Percentiles rank a stretch among this genome's conserved stretches.
Evolutionary conservation across 2,329 filamentous ascomycete species (phyloP).

Genomic region (Leptodontidium sp.): DNA sequence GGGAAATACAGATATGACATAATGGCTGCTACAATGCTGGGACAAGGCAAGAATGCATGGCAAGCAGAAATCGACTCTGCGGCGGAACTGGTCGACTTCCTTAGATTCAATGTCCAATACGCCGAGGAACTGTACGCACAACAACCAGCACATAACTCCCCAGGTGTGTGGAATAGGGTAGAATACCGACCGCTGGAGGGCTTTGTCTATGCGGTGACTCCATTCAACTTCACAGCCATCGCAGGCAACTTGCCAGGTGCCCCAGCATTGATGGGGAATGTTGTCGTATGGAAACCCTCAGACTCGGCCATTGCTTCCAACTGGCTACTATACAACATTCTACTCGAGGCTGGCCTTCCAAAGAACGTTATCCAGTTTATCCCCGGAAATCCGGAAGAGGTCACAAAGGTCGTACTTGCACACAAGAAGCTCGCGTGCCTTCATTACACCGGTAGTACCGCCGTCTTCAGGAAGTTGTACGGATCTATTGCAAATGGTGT

Average conservation of each 20-base stretch:
- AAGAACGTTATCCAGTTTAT: slow-evolving; percentile 93
- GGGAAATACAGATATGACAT: slow-evolving; percentile 96
- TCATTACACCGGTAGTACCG: slow-evolving; percentile 93
- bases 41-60: slow-evolving; percentile 98
- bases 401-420: slow-evolving; percentile 79
- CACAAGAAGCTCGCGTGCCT: slow-evolving; percentile 88
- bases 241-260: slow-evolving; percentile 85
- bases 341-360: slow-evolving; percentile 90
- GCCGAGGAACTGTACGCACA: slow-evolving; percentile 89
- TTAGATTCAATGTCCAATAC: slow-evolving; percentile 94
- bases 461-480: slow-evolving; percentile 89
- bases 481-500: slow-evolving; percentile 85
- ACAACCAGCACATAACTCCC: slow-evolving; percentile 84
- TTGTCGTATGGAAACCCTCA: slow-evolving; percentile 97
- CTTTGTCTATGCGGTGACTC: slow-evolving; percentile 92
- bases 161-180: slow-evolving; percentile 89
- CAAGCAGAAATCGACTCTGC: slow-evolving; percentile 98
- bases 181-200: slow-evolving; percentile 92
- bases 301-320: slow-evolving; percentile 88
- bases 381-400: slow-evolving; percentile 84
- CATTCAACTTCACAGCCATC: slow-evolving; percentile 98
- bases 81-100: slow-evolving; percentile 90
- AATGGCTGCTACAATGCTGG: slow-evolving; percentile 95
- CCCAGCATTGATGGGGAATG: slow-evolving; percentile 90
- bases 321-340: slow-evolving; percentile 88